phyloP scores from a whole-genome alignment of 208 protist species.

The Acanthamoeba quina region DNA sequence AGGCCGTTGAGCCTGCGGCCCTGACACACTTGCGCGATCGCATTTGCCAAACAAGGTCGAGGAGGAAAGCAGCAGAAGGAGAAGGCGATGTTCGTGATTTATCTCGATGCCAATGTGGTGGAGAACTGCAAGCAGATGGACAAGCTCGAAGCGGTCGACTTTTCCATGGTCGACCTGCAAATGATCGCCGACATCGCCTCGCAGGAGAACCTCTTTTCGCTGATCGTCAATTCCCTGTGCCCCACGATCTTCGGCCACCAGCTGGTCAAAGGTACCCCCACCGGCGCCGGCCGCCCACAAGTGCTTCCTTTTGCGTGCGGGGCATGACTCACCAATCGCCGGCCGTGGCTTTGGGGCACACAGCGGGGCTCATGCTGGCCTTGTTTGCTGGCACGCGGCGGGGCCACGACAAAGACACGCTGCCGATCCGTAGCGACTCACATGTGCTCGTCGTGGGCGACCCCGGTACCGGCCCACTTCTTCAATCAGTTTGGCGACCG shows the following conservation, averaged over 20 bases:
- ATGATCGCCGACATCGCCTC: slow-evolving; percentile 86
- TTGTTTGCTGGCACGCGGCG: slow-evolving; percentile 92
- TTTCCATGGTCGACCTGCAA: slow-evolving; percentile 82
- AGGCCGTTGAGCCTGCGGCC: not conserved
- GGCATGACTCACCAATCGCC: not conserved
- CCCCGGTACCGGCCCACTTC: slow-evolving; percentile 73
- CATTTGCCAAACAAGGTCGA: not conserved
- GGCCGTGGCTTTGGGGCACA: slow-evolving; percentile 9
- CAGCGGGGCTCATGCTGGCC: slow-evolving; percentile 91
- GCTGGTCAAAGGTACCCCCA: slow-evolving; percentile 87
- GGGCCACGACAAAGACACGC: slow-evolving; percentile 76
- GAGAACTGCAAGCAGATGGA: slow-evolving; percentile 79
- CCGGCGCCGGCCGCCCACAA: not conserved
- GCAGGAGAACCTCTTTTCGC: slow-evolving; percentile 91
- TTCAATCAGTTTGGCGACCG: not conserved
- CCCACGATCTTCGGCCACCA: slow-evolving; percentile 96
- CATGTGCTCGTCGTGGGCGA: slow-evolving; percentile 98
- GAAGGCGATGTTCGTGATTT: slow-evolving; percentile 84
- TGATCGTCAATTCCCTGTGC: slow-evolving; percentile 94
- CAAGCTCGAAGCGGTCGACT: slow-evolving; percentile 72
- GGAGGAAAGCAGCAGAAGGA: not conserved
- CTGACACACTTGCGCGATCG: not conserved
- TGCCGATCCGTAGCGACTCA: slow-evolving; percentile 90
- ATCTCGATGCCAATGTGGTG: slow-evolving; percentile 88
- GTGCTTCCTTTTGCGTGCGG: not conserved